Evolutionary conservation across 495 filamentous ascomycete genomes (phyloP).

Genomic region (Penicillium soppii): DNA sequence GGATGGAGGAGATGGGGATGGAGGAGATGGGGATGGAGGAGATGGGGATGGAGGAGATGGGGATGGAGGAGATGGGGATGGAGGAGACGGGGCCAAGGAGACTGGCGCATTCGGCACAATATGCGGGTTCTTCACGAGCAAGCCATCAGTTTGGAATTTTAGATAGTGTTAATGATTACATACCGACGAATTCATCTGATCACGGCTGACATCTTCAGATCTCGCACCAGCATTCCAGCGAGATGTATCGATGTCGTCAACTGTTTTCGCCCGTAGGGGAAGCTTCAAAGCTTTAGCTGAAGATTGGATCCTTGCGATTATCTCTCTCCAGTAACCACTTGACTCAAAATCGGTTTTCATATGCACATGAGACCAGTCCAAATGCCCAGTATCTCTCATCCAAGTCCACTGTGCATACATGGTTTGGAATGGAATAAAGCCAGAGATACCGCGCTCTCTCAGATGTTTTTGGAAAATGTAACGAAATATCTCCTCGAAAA

Average conservation of each 20-base stretch:
- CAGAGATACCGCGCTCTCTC: constrained; percentile 13
- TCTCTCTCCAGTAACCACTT: constrained; percentile 12
- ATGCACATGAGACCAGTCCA: constrained; percentile 26
- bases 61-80: too few relatives aligned
- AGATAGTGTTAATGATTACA: too few relatives aligned
- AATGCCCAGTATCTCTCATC: constrained; percentile 10
- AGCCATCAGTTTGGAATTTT: too few relatives aligned
- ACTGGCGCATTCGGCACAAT: too few relatives aligned
- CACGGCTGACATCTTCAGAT: not conserved
- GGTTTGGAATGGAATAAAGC: constrained; percentile 1
- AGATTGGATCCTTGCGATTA: constrained; percentile 17
- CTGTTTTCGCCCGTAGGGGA: constrained; percentile 6
- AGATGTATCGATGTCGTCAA: constrained; percentile 14
- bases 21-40: too few relatives aligned
- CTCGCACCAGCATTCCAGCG: not conserved
- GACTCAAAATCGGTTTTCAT: constrained; percentile 11
- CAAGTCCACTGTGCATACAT: constrained; percentile 25
- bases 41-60: too few relatives aligned
- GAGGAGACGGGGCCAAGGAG: too few relatives aligned
- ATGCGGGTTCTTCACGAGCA: too few relatives aligned
- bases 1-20: too few relatives aligned
- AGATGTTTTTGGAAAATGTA: constrained; percentile 18
- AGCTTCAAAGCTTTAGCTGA: constrained; percentile 13
- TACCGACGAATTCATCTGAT: not conserved
- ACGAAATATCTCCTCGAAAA: constrained; percentile 26